Evolutionary conservation across 1,139 yeast species (phyloP), one percentile per base, ranked within the genome.

Genomic region (Scheffersomyces illinoinensis): DNA sequence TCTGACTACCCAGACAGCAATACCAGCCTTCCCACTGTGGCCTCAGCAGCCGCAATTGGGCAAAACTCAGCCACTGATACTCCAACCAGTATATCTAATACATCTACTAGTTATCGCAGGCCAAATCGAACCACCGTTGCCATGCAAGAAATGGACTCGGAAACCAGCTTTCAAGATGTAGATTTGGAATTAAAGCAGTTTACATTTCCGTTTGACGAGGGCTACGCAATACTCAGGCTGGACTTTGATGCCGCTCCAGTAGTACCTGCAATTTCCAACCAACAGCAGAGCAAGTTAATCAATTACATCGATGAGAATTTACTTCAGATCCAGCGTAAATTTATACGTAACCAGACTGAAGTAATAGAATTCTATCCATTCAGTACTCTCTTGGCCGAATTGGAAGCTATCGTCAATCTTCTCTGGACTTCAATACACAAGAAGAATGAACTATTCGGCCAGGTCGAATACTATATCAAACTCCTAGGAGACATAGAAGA

Each of bases 401-500:
- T 67, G 23, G 54, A 48, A 50, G 55, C 58, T 14, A 57, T 68
- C 48, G 39, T 68, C 24, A 67, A 63, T 48, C 55, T 65, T 21
- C 58, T 67, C 17, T 68, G 68, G 73, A 67, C 56, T 50, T 73
- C 64, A 61, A 70, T 61, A 49, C 66, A 55, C 53, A 59, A 59
- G 49, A 57, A 68, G 53, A 67, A 64, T 53, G 56, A 69, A 62
- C 60, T 76, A 23, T 84, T 81, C 67, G 90, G 90, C 0, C 93
- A 88, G 69, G 76, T 78, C 0, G 85, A 86, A 58, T 89, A 88
- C 64, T 73, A 88, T 24, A 76, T 90, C 47, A 82, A 82, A 59
- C 79, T 90, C 4, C 77, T 90, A 59, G 91, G 89, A 53, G 93
- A 89, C 63, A 70, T 89, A 56, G 85, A 87, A 55, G 95, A 89